Evolutionary conservation across 1,139 yeast genomes (phyloP).

Genomic region (Candida albicans): DNA sequence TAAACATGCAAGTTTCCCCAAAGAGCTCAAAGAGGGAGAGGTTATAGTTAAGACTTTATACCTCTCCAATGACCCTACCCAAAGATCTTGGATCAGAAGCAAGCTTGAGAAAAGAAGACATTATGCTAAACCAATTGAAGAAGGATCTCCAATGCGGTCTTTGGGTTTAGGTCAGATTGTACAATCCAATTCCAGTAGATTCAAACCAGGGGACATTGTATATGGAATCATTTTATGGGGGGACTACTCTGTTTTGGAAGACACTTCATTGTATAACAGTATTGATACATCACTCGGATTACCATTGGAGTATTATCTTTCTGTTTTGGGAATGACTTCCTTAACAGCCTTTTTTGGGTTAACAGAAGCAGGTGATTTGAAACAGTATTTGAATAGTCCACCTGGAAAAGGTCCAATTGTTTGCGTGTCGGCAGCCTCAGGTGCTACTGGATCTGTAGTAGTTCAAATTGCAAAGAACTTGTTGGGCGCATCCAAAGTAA

Average conservation of each 20-base stretch:
- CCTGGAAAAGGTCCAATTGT: constrained; percentile 39
- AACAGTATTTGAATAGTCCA: constrained; percentile 14
- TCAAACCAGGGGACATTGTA: constrained; percentile 45
- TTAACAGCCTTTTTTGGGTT: constrained; percentile 65
- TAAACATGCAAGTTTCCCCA: constrained; percentile 12
- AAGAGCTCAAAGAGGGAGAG: constrained; percentile 39
- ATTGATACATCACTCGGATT: constrained; percentile 25
- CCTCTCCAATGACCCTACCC: constrained; percentile 69
- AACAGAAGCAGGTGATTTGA: constrained; percentile 41
- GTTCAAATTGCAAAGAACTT: constrained; percentile 59
- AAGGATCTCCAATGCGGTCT: constrained; percentile 52
- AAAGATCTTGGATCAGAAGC: constrained; percentile 59
- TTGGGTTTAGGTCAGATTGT: constrained; percentile 52
- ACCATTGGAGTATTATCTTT: constrained; percentile 28
- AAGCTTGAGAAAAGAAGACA: constrained; percentile 39
- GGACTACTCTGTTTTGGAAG: constrained; percentile 26
- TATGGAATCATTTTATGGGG: constrained; percentile 30
- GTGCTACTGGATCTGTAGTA: constrained; percentile 67
- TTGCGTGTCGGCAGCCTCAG: constrained; percentile 64
- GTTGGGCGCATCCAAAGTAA: constrained; percentile 54
- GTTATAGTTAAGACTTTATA: constrained; percentile 47
- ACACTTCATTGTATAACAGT: constrained; percentile 21
- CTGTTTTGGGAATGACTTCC: constrained; percentile 52
- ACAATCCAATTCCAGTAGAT: constrained; percentile 40
- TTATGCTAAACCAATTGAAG: constrained; percentile 47